Percentiles rank a stretch among this genome's conserved stretches.
phyloP scores from a whole-genome alignment of 495 filamentous ascomycete species.

The Cryomyces minteri region DNA sequence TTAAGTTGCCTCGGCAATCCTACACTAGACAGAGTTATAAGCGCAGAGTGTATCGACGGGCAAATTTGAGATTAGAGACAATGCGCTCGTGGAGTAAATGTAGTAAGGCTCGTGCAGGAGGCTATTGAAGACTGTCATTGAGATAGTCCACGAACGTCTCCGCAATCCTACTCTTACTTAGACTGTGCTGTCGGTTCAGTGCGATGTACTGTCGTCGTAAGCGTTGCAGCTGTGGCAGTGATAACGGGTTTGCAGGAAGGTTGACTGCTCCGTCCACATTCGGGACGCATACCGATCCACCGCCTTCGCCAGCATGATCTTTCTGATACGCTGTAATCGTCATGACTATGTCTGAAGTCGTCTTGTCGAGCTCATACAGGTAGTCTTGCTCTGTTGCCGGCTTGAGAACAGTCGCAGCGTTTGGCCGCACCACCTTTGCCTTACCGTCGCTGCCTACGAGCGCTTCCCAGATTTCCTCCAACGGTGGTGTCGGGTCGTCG shows the following conservation, averaged over 20 bases:
- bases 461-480: conserved; percentile 63
- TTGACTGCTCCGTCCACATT: conserved; percentile 15
- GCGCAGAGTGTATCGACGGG: too few species aligned
- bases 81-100: too few species aligned
- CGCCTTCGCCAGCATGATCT: conserved; percentile 41
- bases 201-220: conserved; percentile 71
- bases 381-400: conserved; percentile 56
- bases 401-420: conserved; percentile 62
- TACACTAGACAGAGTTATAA: too few species aligned
- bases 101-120: too few species aligned
- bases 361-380: conserved; percentile 68
- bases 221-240: conserved; percentile 63
- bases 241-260: conserved; percentile 21
- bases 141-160: conserved; percentile 58
- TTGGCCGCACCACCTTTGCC: conserved; percentile 44
- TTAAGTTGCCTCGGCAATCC: too few species aligned
- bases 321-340: conserved; percentile 56
- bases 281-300: conserved; percentile 26
- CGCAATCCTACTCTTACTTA: conserved; percentile 37
- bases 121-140: conserved; percentile 35
- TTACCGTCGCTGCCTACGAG: conserved; percentile 39
- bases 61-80: too few species aligned
- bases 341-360: conserved; percentile 65
- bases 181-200: conserved; percentile 44
- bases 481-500: conserved; percentile 50